These are phyloP conservation scores for Vanrija sp. DNA, from an alignment of 1,284 basidiomycete species.

Conservation along the genomic window DNA sequence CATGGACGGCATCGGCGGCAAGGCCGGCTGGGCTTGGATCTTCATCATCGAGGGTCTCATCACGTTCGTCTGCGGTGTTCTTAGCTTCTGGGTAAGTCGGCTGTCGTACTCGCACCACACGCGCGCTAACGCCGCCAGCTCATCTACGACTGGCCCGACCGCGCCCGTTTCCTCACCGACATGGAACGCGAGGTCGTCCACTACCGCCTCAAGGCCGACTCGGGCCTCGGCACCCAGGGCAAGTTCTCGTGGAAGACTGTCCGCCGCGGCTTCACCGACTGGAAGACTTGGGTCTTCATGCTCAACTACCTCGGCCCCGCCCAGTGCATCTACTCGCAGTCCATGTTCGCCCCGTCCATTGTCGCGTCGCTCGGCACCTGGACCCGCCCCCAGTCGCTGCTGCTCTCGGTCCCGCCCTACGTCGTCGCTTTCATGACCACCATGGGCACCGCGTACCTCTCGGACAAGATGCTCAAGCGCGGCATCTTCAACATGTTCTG, in stretches of 20 bases:
- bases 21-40: constrained; percentile 51
- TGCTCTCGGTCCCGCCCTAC: constrained; percentile 49
- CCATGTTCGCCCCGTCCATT: constrained; percentile 49
- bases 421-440: constrained; percentile 51
- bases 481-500: constrained; percentile 50
- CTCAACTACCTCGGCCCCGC: constrained; percentile 45
- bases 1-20: constrained; percentile 46
- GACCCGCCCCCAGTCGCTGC: constrained; percentile 43
- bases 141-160: constrained; percentile 49
- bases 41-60: constrained; percentile 50
- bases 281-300: constrained; percentile 43
- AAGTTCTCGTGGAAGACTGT: constrained; percentile 38
- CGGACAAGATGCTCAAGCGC: constrained; percentile 44
- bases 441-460: constrained; percentile 44
- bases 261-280: constrained; percentile 35
- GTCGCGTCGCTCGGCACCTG: constrained; percentile 46
- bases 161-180: constrained; percentile 44
- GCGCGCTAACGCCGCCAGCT: too few species aligned
- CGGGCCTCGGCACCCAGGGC: constrained; percentile 40
- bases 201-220: constrained; percentile 42
- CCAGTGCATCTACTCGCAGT: constrained; percentile 45
- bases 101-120: too few species aligned
- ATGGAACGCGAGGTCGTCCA: constrained; percentile 44
- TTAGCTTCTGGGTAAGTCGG: constrained; percentile 36
- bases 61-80: constrained; percentile 41